Base-by-base conservation (phyloP, 176 grass and related monocot species). In the Zoysia japonica region DNA sequence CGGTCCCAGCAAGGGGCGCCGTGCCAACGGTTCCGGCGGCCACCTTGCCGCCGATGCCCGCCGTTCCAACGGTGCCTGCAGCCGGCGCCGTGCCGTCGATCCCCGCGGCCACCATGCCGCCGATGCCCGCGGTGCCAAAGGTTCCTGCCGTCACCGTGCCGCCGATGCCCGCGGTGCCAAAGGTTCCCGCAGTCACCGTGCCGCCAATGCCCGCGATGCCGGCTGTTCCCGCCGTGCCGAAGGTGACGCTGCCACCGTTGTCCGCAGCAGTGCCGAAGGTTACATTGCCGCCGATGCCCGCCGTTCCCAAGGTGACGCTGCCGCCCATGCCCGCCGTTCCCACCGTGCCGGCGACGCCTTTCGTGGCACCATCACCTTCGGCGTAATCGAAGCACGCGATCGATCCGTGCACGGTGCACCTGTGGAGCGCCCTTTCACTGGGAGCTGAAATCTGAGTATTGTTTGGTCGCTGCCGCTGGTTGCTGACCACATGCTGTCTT, bases 341-440 rank as follows among this genome's bases (percentile, higher is more conserved):
- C 0, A 43, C 54, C 39, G 83, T 85, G 47, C 72, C 85, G 39
- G 57, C 85, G 6, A 49, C 56, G 63, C 57, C 74, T 0, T 81
- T 76, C 38, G 9, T 81, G 70, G 71, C 85, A 4, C 71, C 78
- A 1, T 7, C 85, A 13, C 85, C 85, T 53, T 75, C 85, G 17
- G 72, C 78, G 6, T 67, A 20, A 37, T 5, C 48, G 67, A 66
- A 47, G 45, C 45, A 47, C 8, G 45, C 45, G 45, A 7, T 1
- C 53, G 53, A 6, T 0, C 1, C 5, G 5, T 56, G 53, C 53
- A 7, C 1, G 3, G 5, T 56, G 53, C 53, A 7, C 53, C 0
- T 56, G 53, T 56, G 53, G 53, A 56, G 13, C n/a, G 53, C 7
- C 53, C 2, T 14, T 6, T 16, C 16, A 17, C n/a, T 56, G 53